Conservation (phyloP, 257 asterid genomes). For the Nemophila menziesii region DNA sequence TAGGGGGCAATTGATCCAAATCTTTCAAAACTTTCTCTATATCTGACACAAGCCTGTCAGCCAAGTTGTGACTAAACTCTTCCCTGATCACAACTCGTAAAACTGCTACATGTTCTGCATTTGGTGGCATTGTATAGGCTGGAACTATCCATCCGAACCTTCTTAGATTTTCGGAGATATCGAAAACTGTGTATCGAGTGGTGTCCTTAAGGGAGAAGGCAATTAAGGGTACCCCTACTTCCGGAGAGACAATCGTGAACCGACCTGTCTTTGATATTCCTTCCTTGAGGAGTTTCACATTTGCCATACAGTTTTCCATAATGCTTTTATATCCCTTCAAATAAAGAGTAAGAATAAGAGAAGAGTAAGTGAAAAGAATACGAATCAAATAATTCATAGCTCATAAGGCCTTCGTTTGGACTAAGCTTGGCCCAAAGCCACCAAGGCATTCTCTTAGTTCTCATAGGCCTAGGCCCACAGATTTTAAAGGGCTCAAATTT, state of each 20-base stretch:
- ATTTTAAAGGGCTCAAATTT: too few relatives aligned
- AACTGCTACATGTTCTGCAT: constrained; percentile 51
- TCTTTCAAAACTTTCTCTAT: constrained; percentile 41
- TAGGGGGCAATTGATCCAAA: constrained; percentile 36
- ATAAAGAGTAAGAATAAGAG: background rate
- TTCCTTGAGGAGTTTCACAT: constrained; percentile 34
- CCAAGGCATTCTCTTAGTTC: too few relatives aligned
- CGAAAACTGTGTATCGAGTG: constrained; percentile 47
- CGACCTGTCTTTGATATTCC: constrained; percentile 40
- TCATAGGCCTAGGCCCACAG: too few relatives aligned
- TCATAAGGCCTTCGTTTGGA: too few relatives aligned
- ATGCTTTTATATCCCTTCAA: constrained; percentile 48
- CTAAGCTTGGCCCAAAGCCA: too few relatives aligned
- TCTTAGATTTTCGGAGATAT: constrained; percentile 54
- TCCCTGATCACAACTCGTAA: constrained; percentile 56
- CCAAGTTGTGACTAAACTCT: constrained; percentile 51
- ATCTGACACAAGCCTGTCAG: constrained; percentile 45
- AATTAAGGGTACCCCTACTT: constrained; percentile 57
- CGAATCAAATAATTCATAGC: too few relatives aligned
- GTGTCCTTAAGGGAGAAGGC: constrained; percentile 58
- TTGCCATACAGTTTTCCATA: constrained; percentile 54
- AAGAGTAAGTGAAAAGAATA: background rate
- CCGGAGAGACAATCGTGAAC: constrained; percentile 51
- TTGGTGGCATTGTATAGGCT: constrained; percentile 69
- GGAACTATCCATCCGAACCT: constrained; percentile 80